Evolutionary conservation across 768 basidiomycete species (phyloP), one percentile per base, ranked within the genome.

Genomic region (Boletus rex-veris): DNA sequence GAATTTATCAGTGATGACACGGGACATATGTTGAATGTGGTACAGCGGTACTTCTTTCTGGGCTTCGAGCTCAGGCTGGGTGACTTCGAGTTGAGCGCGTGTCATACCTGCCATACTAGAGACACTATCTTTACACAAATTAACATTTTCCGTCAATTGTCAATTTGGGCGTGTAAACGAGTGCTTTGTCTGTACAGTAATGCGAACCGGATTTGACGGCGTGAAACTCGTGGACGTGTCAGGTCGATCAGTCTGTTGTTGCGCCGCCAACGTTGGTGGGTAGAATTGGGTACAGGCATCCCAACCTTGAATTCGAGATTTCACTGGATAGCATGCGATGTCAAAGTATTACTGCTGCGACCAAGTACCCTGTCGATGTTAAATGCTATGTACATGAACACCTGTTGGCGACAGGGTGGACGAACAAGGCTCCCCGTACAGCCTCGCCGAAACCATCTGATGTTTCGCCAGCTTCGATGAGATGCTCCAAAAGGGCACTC

Each of bases 311-410:
- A 28, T 8, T 28, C 28, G 33, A 14, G 15, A 30, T 30, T 39
- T 18, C 28, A 11, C 15, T 5, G 9, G 21, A 33, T 15, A 10
- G 31, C 24, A 24, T 24, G 24, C 1, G 24, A 45, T 45, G 28
- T 10, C 24, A 36, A 51, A 33, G 6, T 4, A 43, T 48, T 31
- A 24, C 40, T 7, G 9, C 52, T 46, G 28, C n/a, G 45, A 31
- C 39, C 7, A 48, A 35, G 14, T 41, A 47, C 48, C 45, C 49
- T 18, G 14, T 19, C 12, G 16, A 53, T 45, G 39, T 40, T 41
- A 43, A 18, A 40, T 16, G 30, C 42, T 56, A 56, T 41, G 45
- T 63, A 66, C 61, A 64, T 30, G 31, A 35, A 48, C 31, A 28
- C 18, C 28, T n/a, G 24, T 53, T 42, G 14, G 38, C 18, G 35